Evolutionary conservation across 1,284 basidiomycete genomes (phyloP).

Genomic region (Ustilago tritici): DNA sequence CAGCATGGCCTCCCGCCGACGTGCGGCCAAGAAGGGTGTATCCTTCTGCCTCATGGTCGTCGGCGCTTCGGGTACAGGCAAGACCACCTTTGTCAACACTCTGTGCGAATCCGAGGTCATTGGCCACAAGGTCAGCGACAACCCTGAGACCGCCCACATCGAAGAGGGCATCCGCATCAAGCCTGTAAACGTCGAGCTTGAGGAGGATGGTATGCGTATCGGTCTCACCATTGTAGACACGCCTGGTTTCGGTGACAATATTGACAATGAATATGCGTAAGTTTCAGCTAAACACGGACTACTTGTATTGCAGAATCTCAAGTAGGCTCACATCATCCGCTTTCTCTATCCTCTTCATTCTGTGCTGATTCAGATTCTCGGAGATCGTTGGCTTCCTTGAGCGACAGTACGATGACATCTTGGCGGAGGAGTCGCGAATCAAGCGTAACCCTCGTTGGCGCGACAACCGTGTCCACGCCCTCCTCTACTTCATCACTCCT

Average conservation of each 20-base stretch:
- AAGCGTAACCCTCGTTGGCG: conserved; percentile 99
- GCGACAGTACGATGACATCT: conserved; percentile 98
- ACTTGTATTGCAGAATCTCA: neutral
- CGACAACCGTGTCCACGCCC: conserved; percentile 88
- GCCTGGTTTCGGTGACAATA: conserved; percentile 97
- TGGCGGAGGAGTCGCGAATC: conserved; percentile 98
- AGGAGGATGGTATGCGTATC: conserved; percentile 98
- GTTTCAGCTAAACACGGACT: conserved; percentile 68
- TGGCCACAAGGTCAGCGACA: conserved; percentile 83
- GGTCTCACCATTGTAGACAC: conserved; percentile 98
- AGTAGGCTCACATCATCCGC: neutral
- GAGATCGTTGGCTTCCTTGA: conserved; percentile 98
- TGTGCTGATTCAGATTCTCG: conserved; percentile 58
- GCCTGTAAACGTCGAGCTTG: conserved; percentile 93
- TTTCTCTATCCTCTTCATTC: neutral
- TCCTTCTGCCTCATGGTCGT: conserved; percentile 70
- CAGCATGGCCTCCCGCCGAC: conserved; percentile 61
- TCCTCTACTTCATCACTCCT: conserved; percentile 98
- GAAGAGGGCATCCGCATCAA: conserved; percentile 97
- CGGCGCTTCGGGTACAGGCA: conserved; percentile 67
- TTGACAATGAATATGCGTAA: conserved; percentile 97
- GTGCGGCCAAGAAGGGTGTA: conserved; percentile 69
- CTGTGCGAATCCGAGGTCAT: conserved; percentile 71
- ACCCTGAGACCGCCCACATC: conserved; percentile 88
- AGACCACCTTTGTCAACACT: conserved; percentile 69